These are phyloP conservation scores for Talaromyces pinophilus DNA, from an alignment of 2,329 filamentous ascomycete species.

Conservation along the genomic window DNA sequence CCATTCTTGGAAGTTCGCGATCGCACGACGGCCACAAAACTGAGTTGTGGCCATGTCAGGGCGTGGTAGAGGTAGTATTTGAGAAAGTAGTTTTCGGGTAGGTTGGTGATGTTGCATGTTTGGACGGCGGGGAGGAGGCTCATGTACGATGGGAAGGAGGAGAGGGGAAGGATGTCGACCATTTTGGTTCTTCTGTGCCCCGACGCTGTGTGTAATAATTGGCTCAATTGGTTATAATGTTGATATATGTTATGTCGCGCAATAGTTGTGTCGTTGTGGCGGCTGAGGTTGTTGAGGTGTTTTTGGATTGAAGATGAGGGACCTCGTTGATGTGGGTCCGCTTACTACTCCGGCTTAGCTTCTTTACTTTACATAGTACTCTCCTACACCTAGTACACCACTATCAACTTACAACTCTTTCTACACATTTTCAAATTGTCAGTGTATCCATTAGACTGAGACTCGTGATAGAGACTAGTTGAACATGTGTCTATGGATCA, in stretches of 20 bases:
- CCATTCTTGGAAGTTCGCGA: conserved; percentile 57
- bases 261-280: not conserved
- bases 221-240: not conserved
- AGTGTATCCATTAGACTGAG: not conserved
- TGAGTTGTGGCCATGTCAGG: conserved; percentile 95
- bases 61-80: conserved; percentile 99
- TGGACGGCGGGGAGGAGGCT: conserved; percentile 84
- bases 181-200: conserved; percentile 30
- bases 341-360: not conserved
- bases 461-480: not conserved
- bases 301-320: conserved; percentile 8
- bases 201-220: not conserved
- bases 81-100: conserved; percentile 99
- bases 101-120: conserved; percentile 97
- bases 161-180: conserved; percentile 53
- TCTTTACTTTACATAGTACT: not conserved
- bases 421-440: not conserved
- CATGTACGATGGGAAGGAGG: conserved; percentile 64
- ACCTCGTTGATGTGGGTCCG: conserved; percentile 2
- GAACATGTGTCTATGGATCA: not conserved
- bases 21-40: conserved; percentile 92
- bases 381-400: not conserved
- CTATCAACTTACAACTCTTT: not conserved
- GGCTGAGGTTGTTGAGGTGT: not conserved
- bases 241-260: not conserved